Evolutionary conservation across 2,329 filamentous ascomycete genomes (phyloP), one percentile per base, ranked within the genome.

Genomic region (Eurotiales sp.): DNA sequence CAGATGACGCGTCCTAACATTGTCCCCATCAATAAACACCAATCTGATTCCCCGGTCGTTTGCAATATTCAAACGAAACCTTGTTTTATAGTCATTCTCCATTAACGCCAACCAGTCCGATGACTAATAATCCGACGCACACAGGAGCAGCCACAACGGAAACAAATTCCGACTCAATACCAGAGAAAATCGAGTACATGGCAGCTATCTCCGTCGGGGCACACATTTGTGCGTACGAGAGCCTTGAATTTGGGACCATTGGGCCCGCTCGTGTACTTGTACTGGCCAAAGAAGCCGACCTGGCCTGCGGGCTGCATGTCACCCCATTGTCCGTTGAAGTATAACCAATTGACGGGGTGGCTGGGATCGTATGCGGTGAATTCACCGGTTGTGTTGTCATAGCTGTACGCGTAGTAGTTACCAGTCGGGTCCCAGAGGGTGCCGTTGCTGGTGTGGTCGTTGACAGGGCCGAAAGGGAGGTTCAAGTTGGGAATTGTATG

Each of bases 401-500:
- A 85, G 12, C 64, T 73, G 67, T 83, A 86, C 50, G 72, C 77
- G 58, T 79, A 84, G 0, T 81, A 74, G 7, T 71, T 77, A 1
- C 76, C 66, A 0, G 75, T 65, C 0, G 84, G 82, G 60, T 87
- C 84, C 82, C 82, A 87, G 4, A 81, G 63, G 3, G 68, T 60
- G 3, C 82, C 83, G 34, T 70, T 64, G 50, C 81, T 75, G 11
- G 78, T 77, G 50, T 80, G 74, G 59, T 86, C 77, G 37, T 79
- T 71, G 2, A 84, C 63, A 5, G 81, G 69, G 1, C 76, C 78
- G 2, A 58, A 58, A 0, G 79, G 80, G 7, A 85, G 70, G 52
- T 83, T 81, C 15, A 84, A 50, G 50, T 80, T 75, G 0, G 83
- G 83, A 50, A 86, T 83, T 0, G 77, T 78, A 59, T 86, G 82